These are phyloP conservation scores for Rhizomucor pusillus DNA, from an alignment of 371 early-diverging fungal species.

Conservation along the genomic window DNA sequence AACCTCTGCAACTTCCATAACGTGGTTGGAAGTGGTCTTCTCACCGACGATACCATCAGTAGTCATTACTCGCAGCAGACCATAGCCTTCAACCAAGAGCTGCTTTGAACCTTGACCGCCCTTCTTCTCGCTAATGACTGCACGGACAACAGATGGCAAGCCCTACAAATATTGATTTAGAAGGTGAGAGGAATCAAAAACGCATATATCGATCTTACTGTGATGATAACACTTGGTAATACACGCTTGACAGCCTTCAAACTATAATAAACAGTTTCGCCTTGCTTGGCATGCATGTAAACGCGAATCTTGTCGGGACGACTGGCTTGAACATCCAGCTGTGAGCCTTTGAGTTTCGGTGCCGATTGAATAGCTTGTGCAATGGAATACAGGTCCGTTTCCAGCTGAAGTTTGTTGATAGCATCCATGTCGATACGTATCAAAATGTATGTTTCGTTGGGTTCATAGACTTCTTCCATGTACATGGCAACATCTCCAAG, in stretches of 20 bases:
- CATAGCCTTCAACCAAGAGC: slow-evolving; percentile 94
- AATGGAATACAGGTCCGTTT: slow-evolving; percentile 76
- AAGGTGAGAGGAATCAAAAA: neutral
- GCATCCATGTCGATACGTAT: slow-evolving; percentile 82
- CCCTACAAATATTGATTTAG: slow-evolving; percentile 46
- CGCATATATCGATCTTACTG: slow-evolving; percentile 19
- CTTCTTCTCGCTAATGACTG: slow-evolving; percentile 81
- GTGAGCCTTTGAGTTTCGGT: slow-evolving; percentile 84
- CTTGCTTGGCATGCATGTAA: slow-evolving; percentile 66
- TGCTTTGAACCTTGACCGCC: slow-evolving; percentile 58
- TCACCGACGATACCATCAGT: slow-evolving; percentile 83
- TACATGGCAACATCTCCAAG: slow-evolving; percentile 90
- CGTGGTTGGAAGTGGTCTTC: slow-evolving; percentile 87
- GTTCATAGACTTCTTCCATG: slow-evolving; percentile 87
- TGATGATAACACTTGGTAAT: slow-evolving; percentile 80
- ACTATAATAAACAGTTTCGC: slow-evolving; percentile 66
- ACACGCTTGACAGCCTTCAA: slow-evolving; percentile 85
- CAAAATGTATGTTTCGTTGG: slow-evolving; percentile 72
- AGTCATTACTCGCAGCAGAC: slow-evolving; percentile 90
- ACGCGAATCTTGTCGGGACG: slow-evolving; percentile 75
- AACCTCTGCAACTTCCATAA: slow-evolving; percentile 90
- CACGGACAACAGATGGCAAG: slow-evolving; percentile 80
- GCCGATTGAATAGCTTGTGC: slow-evolving; percentile 75
- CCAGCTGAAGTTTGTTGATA: slow-evolving; percentile 77
- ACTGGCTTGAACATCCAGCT: slow-evolving; percentile 71